Evolutionary conservation across 768 basidiomycete species (phyloP), one percentile per base, ranked within the genome.

Genomic region (Boletus rubroflammeus): DNA sequence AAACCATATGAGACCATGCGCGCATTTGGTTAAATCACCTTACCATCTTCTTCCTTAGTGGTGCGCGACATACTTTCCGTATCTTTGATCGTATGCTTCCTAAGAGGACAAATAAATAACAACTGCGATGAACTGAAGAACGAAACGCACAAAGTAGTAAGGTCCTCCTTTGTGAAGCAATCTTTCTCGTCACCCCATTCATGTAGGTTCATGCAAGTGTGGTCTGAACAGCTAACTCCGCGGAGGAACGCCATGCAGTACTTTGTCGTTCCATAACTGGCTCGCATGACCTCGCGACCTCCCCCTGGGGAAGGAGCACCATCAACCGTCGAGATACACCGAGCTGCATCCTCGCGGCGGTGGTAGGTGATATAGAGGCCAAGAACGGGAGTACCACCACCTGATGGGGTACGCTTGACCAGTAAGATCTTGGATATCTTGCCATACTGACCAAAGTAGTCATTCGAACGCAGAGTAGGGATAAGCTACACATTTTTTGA

Each of bases 111-210:
- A 45, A 29, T 60, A 2, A 54, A 47, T 41, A 32, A 50, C 14
- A 28, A 6, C 28, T 28, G 52, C 15, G 43, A 31, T 49, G 57
- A 32, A 43, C 14, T 23, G 23, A 53, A 23, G 38, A 57, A 58
- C 50, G 52, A 55, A 41, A 78, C 83, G 44, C 67, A 96, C 93
- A 95, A 73, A 0, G 94, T 96, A 25, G 93, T 88, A 54, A 96
- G 76, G 71, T 98, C 96, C 69, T 98, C 94, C 73, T 95, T 95
- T 1, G 95, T 94, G 67, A 97, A 95, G 65, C 92, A 95, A 70
- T 99, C 97, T 52, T 93, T 90, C 72, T 98, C 96, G 57, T 98
- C 97, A 32, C 95, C 97, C 92, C 93, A 97, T 69, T 98, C 97
- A 67, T 99, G 97, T 41, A 95, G 75, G 68, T 91, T 90, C 85